Evolutionary conservation across 805 yeast genomes (phyloP), one percentile per base, ranked within the genome.

Genomic region (Cyberlindnera japonica): DNA sequence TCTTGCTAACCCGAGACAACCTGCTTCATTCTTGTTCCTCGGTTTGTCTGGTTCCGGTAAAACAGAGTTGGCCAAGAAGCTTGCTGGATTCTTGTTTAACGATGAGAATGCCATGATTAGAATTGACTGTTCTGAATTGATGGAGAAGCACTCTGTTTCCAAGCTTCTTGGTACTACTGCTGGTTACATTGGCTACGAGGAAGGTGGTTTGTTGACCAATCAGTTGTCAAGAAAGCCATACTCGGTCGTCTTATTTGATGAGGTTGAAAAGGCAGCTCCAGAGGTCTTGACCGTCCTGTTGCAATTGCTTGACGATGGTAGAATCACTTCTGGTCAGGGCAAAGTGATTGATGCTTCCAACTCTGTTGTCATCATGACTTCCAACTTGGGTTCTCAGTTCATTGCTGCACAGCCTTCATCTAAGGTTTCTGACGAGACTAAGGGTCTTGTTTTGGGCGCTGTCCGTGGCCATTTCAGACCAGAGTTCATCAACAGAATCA

Each of bases 1-100:
- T 16, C 74, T 93, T 49, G 85, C 96, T 18, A 93, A 93, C 63
- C 99, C 99, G 40, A 77, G 89, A 63, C 96, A 95, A 51, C 99
- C 99, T 6, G 88, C 98, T 1, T 86, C 96, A 12, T 93, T 93
- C 75, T 59, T 93, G 58, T 93, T 93, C 75, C 70, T 95, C 47
- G 99, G 99, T 45, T 75, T 91, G 45, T 86, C 96, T 3, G 99
- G 99, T 55, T 88, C 96, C 6, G 99, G 99, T 77, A 93, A 93
- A 74, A 93, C 99, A 8, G 98, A 93, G 64, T 73, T 93, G 53
- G 98, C 99, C 18, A 93, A 93, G 77, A 93, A 90, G 57, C 75
- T 93, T 19, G 98, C 99, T 10, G 96, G 95, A 0, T 93, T 93
- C 71, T 73, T 93, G 57, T 93, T 93, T 68, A 86, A 95, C 38